Evolutionary conservation across 306 rosid species (phyloP).

Genomic region (Fagus crenata): DNA sequence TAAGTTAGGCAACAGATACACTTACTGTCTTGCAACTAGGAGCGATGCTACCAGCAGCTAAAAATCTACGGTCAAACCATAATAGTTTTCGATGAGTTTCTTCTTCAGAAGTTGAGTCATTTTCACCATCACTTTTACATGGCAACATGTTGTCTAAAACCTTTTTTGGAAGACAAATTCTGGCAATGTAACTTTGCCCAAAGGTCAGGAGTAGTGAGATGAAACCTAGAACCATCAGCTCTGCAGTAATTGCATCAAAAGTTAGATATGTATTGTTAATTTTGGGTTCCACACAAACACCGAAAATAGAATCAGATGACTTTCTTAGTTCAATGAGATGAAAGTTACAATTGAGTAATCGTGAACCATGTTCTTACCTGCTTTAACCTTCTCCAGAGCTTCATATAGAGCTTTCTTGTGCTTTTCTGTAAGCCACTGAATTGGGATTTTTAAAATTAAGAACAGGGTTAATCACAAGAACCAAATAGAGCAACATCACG

Average conservation of each 20-base stretch:
- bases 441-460: constrained; percentile 7
- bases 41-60: constrained; percentile 43
- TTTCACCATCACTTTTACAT: constrained; percentile 34
- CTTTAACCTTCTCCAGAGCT: constrained; percentile 88
- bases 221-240: constrained; percentile 95
- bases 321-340: not conserved
- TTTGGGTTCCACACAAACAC: constrained; percentile 4
- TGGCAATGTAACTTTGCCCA: constrained; percentile 70
- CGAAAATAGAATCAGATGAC: constrained; percentile 12
- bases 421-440: constrained; percentile 54
- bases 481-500: not conserved
- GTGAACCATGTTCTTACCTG: constrained; percentile 50
- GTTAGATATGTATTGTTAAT: constrained; percentile 3
- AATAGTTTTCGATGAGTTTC: constrained; percentile 62
- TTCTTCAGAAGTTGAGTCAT: constrained; percentile 22
- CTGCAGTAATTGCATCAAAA: constrained; percentile 49
- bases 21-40: constrained; percentile 61
- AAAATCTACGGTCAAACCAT: constrained; percentile 58
- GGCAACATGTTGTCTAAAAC: constrained; percentile 72
- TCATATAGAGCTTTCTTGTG: constrained; percentile 73
- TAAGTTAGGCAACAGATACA: not conserved
- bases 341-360: constrained; percentile 13
- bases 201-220: constrained; percentile 84
- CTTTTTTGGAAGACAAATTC: constrained; percentile 62
- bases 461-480: constrained; percentile 14